Conservation (phyloP, 1,284 basidiomycete species). For the Agaricales sp. region DNA sequence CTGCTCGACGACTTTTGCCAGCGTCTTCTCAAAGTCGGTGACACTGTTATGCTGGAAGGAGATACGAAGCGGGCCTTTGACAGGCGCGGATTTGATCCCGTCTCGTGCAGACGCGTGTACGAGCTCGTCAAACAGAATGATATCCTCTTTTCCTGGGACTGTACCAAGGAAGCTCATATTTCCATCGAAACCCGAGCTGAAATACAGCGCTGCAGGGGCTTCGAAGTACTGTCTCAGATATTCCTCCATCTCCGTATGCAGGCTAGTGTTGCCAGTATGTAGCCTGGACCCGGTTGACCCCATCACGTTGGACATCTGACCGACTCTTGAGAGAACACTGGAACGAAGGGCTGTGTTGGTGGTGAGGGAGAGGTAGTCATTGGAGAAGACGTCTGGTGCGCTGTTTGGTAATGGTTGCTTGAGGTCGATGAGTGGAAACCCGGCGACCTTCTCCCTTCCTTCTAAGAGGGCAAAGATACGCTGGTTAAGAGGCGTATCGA, state of each 20-base stretch:
- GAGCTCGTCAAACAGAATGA: conserved; percentile 47
- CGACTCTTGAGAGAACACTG: conserved; percentile 22
- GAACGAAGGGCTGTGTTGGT: conserved; percentile 24
- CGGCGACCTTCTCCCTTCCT: no score
- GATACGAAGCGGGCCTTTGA: no score
- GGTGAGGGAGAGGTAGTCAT: conserved; percentile 53
- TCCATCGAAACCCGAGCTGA: conserved; percentile 54
- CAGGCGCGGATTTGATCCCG: conserved; percentile 35
- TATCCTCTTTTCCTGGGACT: conserved; percentile 40
- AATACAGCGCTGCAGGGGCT: conserved; percentile 36
- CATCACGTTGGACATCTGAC: conserved; percentile 21
- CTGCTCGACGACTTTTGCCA: conserved; percentile 18
- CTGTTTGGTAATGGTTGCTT: no score
- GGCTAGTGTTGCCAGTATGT: conserved; percentile 33
- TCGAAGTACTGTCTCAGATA: conserved; percentile 28
- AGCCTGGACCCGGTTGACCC: conserved; percentile 53
- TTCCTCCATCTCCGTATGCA: conserved; percentile 30
- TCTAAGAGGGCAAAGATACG: no score
- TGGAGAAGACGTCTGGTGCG: conserved; percentile 43
- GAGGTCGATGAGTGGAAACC: no score
- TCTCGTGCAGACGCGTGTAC: conserved; percentile 52
- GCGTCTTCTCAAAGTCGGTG: conserved; percentile 12
- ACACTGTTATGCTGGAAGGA: conserved; percentile 44
- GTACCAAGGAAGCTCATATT: conserved; percentile 46
- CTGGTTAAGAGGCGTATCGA: no score